A percentile compares a stretch with the other conserved stretches of the same genome.
phyloP scores from a whole-genome alignment of 257 asterid genomes.

The Avicennia marina region DNA sequence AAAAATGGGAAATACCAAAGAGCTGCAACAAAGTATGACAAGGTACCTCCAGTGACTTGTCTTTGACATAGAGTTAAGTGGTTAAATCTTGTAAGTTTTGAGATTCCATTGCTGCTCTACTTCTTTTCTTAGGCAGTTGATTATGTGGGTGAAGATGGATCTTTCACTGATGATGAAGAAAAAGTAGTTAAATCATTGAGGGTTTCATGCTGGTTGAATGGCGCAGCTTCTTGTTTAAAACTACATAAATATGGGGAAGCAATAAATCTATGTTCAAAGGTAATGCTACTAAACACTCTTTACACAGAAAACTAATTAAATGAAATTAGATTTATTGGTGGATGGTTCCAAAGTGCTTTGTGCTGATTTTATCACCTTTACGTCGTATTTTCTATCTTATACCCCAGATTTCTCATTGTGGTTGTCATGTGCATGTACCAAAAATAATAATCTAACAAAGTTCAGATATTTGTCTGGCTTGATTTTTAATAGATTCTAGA shows the following conservation, averaged over 20 bases:
- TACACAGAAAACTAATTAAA: neutral
- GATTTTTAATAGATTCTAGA: slow-evolving; percentile 41
- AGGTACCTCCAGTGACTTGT: slow-evolving; percentile 27
- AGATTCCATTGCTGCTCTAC: neutral
- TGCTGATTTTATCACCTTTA: neutral
- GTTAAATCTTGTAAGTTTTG: neutral
- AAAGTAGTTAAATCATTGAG: slow-evolving; percentile 40
- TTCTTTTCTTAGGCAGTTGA: slow-evolving; percentile 44
- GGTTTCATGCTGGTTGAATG: slow-evolving; percentile 61
- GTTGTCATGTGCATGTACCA: neutral
- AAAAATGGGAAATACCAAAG: slow-evolving; percentile 48
- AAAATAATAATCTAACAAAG: neutral
- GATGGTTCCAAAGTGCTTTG: neutral
- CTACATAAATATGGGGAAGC: slow-evolving; percentile 42
- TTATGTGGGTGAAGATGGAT: slow-evolving; percentile 41
- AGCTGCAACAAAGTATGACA: slow-evolving; percentile 62
- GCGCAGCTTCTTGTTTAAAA: slow-evolving; percentile 67
- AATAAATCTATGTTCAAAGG: slow-evolving; percentile 56
- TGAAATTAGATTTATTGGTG: neutral
- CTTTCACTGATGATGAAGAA: slow-evolving; percentile 36
- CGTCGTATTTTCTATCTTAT: too few species aligned
- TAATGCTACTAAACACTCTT: slow-evolving; percentile 10
- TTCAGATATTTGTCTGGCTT: neutral
- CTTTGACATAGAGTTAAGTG: neutral
- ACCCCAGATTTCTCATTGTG: too few species aligned